Conservation (phyloP, 228 moss, liverwort and hornwort genomes). For the Sphagnum fallax region DNA sequence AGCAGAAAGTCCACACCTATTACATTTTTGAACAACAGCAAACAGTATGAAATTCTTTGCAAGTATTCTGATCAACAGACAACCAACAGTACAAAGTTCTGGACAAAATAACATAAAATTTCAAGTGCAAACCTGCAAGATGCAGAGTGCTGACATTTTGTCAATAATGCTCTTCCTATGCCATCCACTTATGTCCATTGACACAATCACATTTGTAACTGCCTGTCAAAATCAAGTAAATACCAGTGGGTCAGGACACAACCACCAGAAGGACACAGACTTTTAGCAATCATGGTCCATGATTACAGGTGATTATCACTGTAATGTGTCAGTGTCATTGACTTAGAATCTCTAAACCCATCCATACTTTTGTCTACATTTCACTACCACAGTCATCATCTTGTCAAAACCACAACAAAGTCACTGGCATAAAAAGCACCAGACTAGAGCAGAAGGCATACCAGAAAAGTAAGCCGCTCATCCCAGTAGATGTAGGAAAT, state of each 20-base stretch:
- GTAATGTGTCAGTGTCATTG: too few relatives aligned
- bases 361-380: too few relatives aligned
- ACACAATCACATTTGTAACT: slow-evolving; percentile 55
- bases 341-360: too few relatives aligned
- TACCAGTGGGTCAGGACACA: too few relatives aligned
- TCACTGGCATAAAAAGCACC: too few relatives aligned
- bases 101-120: background rate
- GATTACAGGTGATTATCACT: too few relatives aligned
- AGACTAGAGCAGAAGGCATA: slow-evolving; percentile 4
- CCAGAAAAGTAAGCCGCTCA: slow-evolving; percentile 83
- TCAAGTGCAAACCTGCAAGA: slow-evolving; percentile 54
- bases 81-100: background rate
- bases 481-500: slow-evolving; percentile 77
- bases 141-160: slow-evolving; percentile 83
- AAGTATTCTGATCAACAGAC: background rate
- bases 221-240: slow-evolving; percentile 24
- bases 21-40: background rate
- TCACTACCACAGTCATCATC: too few relatives aligned
- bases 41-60: background rate
- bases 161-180: slow-evolving; percentile 61
- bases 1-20: background rate
- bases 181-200: slow-evolving; percentile 50
- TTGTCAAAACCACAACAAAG: too few relatives aligned
- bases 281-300: too few relatives aligned
- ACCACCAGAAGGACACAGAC: too few relatives aligned